Base-by-base conservation (phyloP, 164 flowering plant species). In the Euptelea pleiosperma region DNA sequence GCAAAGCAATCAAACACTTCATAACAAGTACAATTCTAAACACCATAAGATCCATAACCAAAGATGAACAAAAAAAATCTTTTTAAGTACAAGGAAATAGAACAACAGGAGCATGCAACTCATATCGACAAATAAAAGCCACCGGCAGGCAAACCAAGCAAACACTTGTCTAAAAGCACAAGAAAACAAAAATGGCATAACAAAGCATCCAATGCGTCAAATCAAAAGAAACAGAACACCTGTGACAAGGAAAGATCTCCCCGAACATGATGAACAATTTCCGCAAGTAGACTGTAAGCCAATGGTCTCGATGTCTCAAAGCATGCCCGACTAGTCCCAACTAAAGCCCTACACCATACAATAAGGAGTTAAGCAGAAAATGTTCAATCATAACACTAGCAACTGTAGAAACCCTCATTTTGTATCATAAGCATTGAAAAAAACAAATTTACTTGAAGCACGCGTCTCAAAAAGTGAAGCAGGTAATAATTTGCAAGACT, bases 181-280 rank as follows among this genome's bases (percentile, higher is more conserved):
- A 55, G n/a, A 14, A 55, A 40, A 55, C 4, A 12, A 9, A 55
- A 40, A 26, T 34, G 24, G 15, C 28, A n/a, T 21, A 25, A 28
- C 52, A 14, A 18, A 5, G 52, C 7, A 12, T 29, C 33, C n/a
- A 42, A 42, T 29, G n/a, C n/a, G 30, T 21, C 34, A 3, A 46
- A 25, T 10, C 24, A 60, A 39, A 48, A 60, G 36, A 55, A 49
- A 7, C 7, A 28, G n/a, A 39, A 53, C 26, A 93, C 98, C 99
- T 94, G 99, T 39, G 95, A 64, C 58, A 91, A 66, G 42, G 99
- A 83, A 33, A 94, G 95, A 52, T 94, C 95, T 34, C 63, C 76
- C 26, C 97, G 79, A 66, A 94, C 99, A 78, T 90, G 99, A 76
- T 91, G 95, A 57, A 91, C 94, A 76, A 94, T 86, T 73, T 94